Evolutionary conservation across 352 stramenopile species (phyloP).

Genomic region (Aphanomyces cochlioides): DNA sequence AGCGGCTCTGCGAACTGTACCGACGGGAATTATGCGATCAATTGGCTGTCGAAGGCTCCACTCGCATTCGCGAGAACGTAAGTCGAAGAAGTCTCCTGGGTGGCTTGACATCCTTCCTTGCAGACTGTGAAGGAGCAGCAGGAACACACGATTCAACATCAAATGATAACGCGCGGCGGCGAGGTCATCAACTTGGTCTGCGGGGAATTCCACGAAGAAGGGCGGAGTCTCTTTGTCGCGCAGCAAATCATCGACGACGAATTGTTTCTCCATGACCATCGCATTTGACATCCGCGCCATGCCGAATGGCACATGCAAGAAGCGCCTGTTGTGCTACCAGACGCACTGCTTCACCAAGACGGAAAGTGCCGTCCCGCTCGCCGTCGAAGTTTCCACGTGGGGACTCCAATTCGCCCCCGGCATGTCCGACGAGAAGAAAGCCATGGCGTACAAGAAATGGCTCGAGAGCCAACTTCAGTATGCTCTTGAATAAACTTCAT

Average conservation of each 20-base stretch:
- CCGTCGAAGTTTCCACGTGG: background rate
- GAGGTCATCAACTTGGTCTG: background rate
- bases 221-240: background rate
- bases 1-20: too few relatives aligned
- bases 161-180: too few relatives aligned
- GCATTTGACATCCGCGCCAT: background rate
- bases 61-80: too few relatives aligned
- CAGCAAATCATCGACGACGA: constrained; percentile 1
- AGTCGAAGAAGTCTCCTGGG: too few relatives aligned
- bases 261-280: background rate
- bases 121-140: too few relatives aligned
- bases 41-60: too few relatives aligned
- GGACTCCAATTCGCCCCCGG: background rate
- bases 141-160: too few relatives aligned
- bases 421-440: background rate
- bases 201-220: background rate
- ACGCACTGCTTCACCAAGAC: background rate
- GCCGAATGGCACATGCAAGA: too few relatives aligned
- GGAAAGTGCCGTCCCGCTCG: background rate
- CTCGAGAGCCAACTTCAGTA: background rate
- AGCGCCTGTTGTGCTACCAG: background rate
- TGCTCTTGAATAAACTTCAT: background rate
- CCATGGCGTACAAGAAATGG: too few relatives aligned
- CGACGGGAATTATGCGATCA: too few relatives aligned
- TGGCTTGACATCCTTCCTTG: too few relatives aligned